These are phyloP conservation scores for Sphenostylis stenocarpa DNA, from an alignment of 306 rosid genomes.

Conservation along the genomic window DNA sequence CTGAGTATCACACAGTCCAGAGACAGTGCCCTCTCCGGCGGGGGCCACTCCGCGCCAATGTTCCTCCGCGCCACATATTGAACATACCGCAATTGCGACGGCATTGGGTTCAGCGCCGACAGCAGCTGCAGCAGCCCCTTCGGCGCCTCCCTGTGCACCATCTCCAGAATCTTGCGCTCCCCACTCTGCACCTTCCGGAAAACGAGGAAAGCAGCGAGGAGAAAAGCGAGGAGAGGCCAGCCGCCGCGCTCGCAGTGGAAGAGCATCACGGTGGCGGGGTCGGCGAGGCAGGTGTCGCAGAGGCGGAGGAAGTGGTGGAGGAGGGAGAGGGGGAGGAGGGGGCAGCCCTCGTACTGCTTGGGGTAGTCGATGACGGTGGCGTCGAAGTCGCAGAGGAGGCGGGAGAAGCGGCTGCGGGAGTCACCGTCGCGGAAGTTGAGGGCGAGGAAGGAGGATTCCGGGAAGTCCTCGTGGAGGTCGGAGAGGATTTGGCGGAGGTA, in stretches of 20 bases:
- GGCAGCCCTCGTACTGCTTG: conserved; percentile 93
- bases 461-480: conserved; percentile 89
- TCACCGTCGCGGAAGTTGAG: conserved; percentile 94
- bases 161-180: conserved; percentile 80
- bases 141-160: conserved; percentile 93
- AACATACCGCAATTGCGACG: conserved; percentile 91
- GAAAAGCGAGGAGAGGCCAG: conserved; percentile 92
- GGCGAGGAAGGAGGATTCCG: conserved; percentile 87
- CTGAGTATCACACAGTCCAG: conserved; percentile 87
- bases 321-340: conserved; percentile 76
- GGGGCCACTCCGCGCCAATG: conserved; percentile 88
- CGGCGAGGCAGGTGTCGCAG: conserved; percentile 84
- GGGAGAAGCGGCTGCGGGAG: conserved; percentile 70
- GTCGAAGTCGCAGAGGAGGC: conserved; percentile 67
- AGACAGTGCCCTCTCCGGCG: conserved; percentile 89
- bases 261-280: conserved; percentile 68
- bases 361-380: conserved; percentile 93
- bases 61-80: conserved; percentile 95
- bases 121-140: conserved; percentile 83
- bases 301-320: conserved; percentile 91
- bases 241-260: conserved; percentile 97
- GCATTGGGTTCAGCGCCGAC: conserved; percentile 87
- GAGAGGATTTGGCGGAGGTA: conserved; percentile 74
- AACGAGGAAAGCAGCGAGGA: conserved; percentile 71
- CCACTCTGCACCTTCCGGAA: conserved; percentile 73